Evolutionary conservation across 495 filamentous ascomycete genomes (phyloP), one percentile per base, ranked within the genome.

Genomic region (Lepidopterella palustris): DNA sequence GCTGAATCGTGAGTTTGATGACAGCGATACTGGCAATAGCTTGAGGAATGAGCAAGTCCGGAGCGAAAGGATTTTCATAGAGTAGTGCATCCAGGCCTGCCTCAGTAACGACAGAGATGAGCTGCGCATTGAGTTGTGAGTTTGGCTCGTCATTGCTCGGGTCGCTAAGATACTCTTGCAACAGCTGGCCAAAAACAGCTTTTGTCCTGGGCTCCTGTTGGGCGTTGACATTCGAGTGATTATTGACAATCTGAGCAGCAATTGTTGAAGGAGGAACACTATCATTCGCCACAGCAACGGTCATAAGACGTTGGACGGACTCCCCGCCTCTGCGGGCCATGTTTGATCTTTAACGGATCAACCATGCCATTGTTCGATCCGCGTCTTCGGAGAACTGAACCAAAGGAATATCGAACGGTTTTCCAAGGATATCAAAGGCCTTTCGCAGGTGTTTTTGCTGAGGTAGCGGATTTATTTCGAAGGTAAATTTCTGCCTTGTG

Each of bases 81-180:
- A 70, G 62, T 39, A 86, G 77, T 32, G 77, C 76, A 56, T 88
- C 88, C 2, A 98, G 72, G 21, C 92, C 87, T 45, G 89, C 89
- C 65, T 88, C 84, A 51, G 88, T 79, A 62, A 95, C 86, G 60
- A 96, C 86, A 62, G 84, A 86, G 31, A 97, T 85, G 24, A 97
- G 79, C 72, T 88, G 86, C 69, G 88, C 84, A 62, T 92, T 89
- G 69, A 90, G 82, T 6, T 84, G 79, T 50, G 88, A 71, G 60
- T 85, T 83, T 15, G 70, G 64, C 53, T 88, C 83, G 58, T 86
- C 82, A 64, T 62, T 67, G 68, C 73, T 65, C 58, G 76, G 60
- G 40, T 72, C 66, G 39, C 74, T 75, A 15, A 87, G 72, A 35
- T 88, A 77, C 66, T 90, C 87, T 42, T 79, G 74, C 28, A 89